Evolutionary conservation across 352 stramenopile genomes (phyloP), one percentile per base, ranked within the genome.

Genomic region (Pythium biforme): DNA sequence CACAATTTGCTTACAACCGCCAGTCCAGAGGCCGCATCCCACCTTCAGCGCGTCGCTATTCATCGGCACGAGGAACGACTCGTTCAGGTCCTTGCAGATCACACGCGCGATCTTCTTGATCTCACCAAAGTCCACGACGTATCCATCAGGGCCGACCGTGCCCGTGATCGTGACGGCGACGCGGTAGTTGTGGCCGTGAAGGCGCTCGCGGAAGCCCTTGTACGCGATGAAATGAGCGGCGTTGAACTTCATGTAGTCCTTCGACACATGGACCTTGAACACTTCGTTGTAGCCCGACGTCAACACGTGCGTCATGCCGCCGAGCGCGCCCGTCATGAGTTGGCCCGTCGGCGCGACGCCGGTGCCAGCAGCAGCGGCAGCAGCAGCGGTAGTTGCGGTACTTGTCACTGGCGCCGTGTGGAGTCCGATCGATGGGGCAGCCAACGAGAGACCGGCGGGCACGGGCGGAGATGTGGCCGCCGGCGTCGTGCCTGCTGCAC

Each of bases 111-210:
- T 97, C 71, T 95, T 96, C 74, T 99, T 99, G 63, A 99, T 95
- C 60, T 98, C 89, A 34, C 97, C 97, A 88, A 99, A 99, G 73
- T 99, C 97, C 17, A 99, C 69, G 10, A 99, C 89, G 66, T 99
- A 99, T 58, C 97, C 97, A 74, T 99, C 97, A 9, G 69, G 50
- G 2, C 91, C 89, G 55, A 99, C 83, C 34, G 74, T 66, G 25
- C 85, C 91, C 2, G 82, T 92, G 53, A 96, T 90, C 20, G 86
- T 95, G 19, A 99, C 90, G 6, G 83, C 89, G n/a, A 98, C 84
- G 7, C 76, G 86, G 77, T 99, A 99, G 73, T 99, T 99, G 79
- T 99, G 97, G 55, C 97, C 97, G 61, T 99, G 97, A 8, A 99
- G 70, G 47, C 96, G 90, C 73, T 99, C 97, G 12, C 97, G 88